Base-by-base conservation (phyloP, 768 basidiomycete genomes). In the Gymnopilus dilepis region DNA sequence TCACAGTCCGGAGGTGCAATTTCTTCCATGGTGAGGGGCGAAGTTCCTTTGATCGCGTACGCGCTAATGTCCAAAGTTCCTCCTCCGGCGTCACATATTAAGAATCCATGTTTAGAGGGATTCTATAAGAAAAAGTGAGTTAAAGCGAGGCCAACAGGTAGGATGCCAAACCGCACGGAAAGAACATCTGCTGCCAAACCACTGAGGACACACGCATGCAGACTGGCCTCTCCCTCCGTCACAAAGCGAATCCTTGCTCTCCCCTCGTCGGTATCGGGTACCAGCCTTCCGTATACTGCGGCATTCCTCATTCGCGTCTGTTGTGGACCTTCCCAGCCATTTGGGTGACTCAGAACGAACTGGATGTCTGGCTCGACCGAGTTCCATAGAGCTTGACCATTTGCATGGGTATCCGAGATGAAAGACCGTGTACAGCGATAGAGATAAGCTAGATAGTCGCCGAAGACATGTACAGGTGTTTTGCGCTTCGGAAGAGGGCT, bases 321-420 rank as follows among this genome's bases (percentile, higher is more conserved):
- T 67, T 92, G 90, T 8, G 90, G 84, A 19, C 83, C 88, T 68
- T 92, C 91, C 91, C 91, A 93, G 5, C 91, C 91, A 65, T 92
- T 93, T 13, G 91, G 91, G 72, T 92, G 91, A 40, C 87, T 88
- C 37, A 92, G 76, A 3, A 93, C 89, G 62, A 92, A 85, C 68
- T 92, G 88, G 47, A 90, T 82, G 68, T 88, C 81, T 45, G 81
- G 69, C 69, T 91, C 89, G 26, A 92, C 85, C 3, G 86, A 80
- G n/a, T 82, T 83, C 89, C 90, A 92, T 0, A 92, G 73, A 21
- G 82, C 76, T 21, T 76, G 75, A 0, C 91, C 91, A 62, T 89
- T 88, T n/a, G 89, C 91, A 67, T 93, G 90, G n/a, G 91, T 92
- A 64, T 92, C 90, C 61, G 80, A 81, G 73, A 93, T 91, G 73